Base-by-base conservation (phyloP, 345 rosid species). In the Mangifera indica region DNA sequence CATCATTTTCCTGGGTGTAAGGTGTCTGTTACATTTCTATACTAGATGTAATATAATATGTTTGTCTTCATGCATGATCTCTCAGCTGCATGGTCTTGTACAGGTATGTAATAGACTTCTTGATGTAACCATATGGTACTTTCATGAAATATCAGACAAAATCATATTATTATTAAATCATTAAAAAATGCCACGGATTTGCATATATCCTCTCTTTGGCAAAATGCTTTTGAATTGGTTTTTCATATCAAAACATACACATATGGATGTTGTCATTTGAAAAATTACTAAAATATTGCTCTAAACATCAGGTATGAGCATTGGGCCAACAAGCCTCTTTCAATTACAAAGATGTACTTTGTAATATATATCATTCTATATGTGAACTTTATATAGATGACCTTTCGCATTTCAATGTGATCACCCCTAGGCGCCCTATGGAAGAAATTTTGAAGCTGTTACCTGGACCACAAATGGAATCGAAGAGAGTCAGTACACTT, bases 401-500 rank as follows among this genome's bases (percentile, higher is more conserved):
- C 26, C 65, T 46, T 71, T 29, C 14, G 55, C 60, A 21, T 64
- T 52, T 21, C 32, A 24, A 59, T 13, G 64, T 79, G 32, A 63
- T 49, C 62, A 54, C 76, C 67, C 63, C 48, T 83, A 94, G 98
- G 98, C 98, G 97, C 76, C 90, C 97, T 45, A 80, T 92, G 63
- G 98, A 94, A 87, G 97, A 92, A 78, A 84, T 88, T 75, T 72
- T 90, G 91, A 94, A 82, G 86, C 78, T 87, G 67, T 74, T 94
- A 71, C 98, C 98, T 21, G 98, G 98, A 78, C 98, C 97, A 0
- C 98, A 94, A 75, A 76, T 80, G 61, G 98, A 94, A 81, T 81
- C 84, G 57, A 92, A 88, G 83, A 84, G 93, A 82, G 97, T 92
- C 5, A 67, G 92, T 81, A 56, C 25, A 70, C 37, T 72, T 57